These are phyloP conservation scores for Verticillium longisporum DNA, from an alignment of 2,329 filamentous ascomycete genomes.

Conservation along the genomic window DNA sequence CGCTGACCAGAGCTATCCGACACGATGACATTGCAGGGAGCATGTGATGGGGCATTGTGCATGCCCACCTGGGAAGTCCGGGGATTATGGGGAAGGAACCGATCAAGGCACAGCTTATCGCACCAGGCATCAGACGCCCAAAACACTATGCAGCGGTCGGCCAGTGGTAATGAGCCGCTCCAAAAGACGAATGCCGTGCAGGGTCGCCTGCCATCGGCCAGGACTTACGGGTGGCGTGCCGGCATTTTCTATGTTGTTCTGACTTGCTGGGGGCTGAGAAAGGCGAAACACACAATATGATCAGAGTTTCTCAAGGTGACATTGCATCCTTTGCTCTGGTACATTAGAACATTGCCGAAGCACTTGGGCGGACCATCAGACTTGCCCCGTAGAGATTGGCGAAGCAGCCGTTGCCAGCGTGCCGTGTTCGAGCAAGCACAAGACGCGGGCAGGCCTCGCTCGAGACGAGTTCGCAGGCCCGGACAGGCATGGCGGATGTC, in stretches of 20 bases:
- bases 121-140: neutral
- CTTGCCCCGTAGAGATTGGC: too few species aligned
- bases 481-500: neutral
- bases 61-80: neutral
- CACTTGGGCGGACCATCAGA: too few species aligned
- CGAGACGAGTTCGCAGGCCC: too few species aligned
- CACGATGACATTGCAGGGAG: neutral
- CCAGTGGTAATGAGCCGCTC: neutral
- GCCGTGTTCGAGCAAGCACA: too few species aligned
- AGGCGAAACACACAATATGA: too few species aligned
- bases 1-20: neutral
- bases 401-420: too few species aligned
- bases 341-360: too few species aligned
- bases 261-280: too few species aligned
- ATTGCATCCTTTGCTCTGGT: too few species aligned
- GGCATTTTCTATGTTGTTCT: neutral
- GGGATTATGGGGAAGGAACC: neutral
- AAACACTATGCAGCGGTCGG: neutral
- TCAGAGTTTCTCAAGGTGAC: too few species aligned
- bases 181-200: neutral
- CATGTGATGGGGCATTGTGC: neutral
- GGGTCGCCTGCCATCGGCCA: neutral
- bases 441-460: too few species aligned
- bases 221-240: neutral
- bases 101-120: neutral